A percentile compares a stretch with the other conserved stretches of the same genome.
Evolutionary conservation across 2,329 filamentous ascomycete genomes (phyloP).

Genomic region (Lachnellula willkommii): DNA sequence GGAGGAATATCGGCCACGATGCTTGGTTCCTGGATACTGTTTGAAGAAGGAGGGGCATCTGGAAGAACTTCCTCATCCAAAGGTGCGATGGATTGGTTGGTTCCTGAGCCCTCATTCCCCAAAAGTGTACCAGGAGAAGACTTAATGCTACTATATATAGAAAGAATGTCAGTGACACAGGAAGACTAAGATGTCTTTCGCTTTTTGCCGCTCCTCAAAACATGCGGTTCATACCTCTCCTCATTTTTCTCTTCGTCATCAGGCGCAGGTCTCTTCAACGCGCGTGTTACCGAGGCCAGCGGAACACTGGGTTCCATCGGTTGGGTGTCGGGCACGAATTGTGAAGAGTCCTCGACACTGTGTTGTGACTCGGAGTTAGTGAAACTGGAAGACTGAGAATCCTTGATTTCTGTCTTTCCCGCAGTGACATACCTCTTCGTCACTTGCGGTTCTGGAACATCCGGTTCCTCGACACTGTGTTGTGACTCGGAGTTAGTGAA

Average conservation of each 20-base stretch:
- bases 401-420: neutral
- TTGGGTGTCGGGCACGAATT: neutral
- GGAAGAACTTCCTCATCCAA: neutral
- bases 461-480: neutral
- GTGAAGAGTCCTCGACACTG: neutral
- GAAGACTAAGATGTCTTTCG: no score
- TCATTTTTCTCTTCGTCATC: no score
- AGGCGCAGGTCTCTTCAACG: no score
- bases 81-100: no score
- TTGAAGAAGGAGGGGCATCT: neutral
- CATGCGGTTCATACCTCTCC: no score
- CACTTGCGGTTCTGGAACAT: neutral
- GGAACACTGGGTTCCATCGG: neutral
- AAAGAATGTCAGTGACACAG: no score
- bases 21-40: slow-evolving; percentile 5
- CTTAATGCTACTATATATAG: no score
- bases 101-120: no score
- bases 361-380: neutral
- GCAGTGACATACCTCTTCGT: neutral
- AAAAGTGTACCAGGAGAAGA: no score
- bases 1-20: slow-evolving; percentile 9
- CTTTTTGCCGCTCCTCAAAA: no score
- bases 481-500: neutral
- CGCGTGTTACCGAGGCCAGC: no score
- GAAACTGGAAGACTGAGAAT: neutral